Evolutionary conservation across 2,329 filamentous ascomycete species (phyloP), one percentile per base, ranked within the genome.

Genomic region (Sporothrix inflata): DNA sequence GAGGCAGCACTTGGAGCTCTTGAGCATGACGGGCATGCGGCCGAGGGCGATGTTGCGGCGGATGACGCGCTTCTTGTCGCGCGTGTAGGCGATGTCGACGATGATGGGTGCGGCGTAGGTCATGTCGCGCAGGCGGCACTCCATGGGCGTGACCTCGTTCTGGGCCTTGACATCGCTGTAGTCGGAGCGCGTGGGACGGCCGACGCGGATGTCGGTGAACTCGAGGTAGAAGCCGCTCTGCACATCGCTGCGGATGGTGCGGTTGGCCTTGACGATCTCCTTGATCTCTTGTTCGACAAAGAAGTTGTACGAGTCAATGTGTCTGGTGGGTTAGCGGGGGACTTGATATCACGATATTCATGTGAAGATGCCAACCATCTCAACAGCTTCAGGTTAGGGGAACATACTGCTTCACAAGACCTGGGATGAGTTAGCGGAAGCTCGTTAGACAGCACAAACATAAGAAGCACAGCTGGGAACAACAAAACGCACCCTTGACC

Each of bases 261-360:
- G 90, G 80, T 98, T 98, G 69, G 95, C 93, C 79, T 93, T 91
- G 76, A 99, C 92, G 77, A 99, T 99, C 78, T 98, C 94, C 83
- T 97, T 97, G 81, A 99, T 90, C 80, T 98, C 94, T 72, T 97
- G 92, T 77, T 99, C 94, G 76, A 98, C 92, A 78, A 99, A 98
- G 83, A 96, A 97, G 83, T 99, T 98, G 86, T 97, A 99, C 30
- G 96, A 98, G 84, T 99, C 97, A 79, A 97, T 95, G 81, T 98
- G 94, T 77, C 86, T 86, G n/a, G 8, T 19, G 14, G 16, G 67
- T 72, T 47, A 72, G 71, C 14, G 57, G n/a, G 49, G 67, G 55
- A 40, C 14, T 12, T 66, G 30, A 68, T 53, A 16, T 68, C 27
- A 53, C n/a, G 47, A 68, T 45, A 12, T 53, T 19, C 24, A 7